phyloP scores from a whole-genome alignment of 2,329 filamentous ascomycete species.

The Penicillium sp. region DNA sequence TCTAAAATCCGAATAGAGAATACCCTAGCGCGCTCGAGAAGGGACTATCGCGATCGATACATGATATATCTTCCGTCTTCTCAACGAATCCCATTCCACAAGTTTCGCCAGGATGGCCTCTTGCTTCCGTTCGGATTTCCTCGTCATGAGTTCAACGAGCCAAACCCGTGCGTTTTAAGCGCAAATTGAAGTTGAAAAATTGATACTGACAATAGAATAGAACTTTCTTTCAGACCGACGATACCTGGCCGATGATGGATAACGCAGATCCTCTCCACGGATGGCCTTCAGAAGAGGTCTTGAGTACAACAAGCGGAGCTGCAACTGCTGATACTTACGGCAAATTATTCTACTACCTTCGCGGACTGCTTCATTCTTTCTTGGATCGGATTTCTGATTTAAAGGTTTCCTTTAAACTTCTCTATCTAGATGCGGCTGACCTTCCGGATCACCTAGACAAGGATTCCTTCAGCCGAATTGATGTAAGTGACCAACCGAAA shows the following conservation, averaged over 20 bases:
- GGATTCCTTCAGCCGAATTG: too few relatives aligned
- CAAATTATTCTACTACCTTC: too few relatives aligned
- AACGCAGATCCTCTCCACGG: not conserved
- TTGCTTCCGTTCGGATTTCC: conserved; percentile 49
- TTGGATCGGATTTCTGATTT: too few relatives aligned
- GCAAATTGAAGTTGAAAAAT: not conserved
- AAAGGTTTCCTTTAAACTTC: too few relatives aligned
- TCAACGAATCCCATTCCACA: conserved; percentile 25
- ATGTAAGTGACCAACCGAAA: too few relatives aligned
- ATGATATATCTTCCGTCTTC: not conserved
- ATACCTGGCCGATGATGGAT: not conserved
- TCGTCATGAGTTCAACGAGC: not conserved
- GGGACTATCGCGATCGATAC: not conserved
- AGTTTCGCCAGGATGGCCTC: conserved; percentile 48
- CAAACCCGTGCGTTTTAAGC: not conserved
- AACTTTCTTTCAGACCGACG: not conserved
- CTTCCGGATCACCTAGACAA: too few relatives aligned
- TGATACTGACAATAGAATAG: not conserved
- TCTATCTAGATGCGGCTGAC: too few relatives aligned
- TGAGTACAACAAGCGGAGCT: too few relatives aligned
- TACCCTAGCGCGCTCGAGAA: not conserved
- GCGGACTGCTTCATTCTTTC: too few relatives aligned
- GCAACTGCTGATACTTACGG: too few relatives aligned
- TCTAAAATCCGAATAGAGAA: not conserved
- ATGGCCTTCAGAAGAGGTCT: not conserved